Base-by-base conservation (phyloP, 2,329 filamentous ascomycete species). In the Arthrinium phaeospermum region DNA sequence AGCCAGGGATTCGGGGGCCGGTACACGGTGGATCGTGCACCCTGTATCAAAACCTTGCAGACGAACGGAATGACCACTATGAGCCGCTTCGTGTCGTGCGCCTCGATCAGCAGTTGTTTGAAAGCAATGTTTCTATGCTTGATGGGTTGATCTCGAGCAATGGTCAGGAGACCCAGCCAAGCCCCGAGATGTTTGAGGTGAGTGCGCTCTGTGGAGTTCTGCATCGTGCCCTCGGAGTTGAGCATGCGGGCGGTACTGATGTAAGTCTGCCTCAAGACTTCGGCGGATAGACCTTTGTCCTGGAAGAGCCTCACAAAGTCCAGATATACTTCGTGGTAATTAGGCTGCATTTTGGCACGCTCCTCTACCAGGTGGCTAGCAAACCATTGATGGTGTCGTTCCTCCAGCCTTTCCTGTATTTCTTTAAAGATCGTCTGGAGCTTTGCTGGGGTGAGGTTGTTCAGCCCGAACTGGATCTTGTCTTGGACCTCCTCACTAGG, bases 41-140 rank as follows among this genome's bases (percentile, higher is more conserved):
- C 95, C 80, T 98, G 95, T 30, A 93, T 89, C 30, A 99, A 86
- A 6, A 98, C 94, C 83, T 98, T 98, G 89, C 96, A 99, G 70
- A 97, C 96, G 81, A 99, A 99, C 0, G 96, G 96, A 73, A 99
- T 97, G 68, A 96, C 96, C 51, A 98, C 91, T 51, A 98, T 90
- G 44, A 99, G 88, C 68, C 96, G 91, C 81, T 98, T 95, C 2
- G 94, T 96, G 77, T 98, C 95, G 76, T 96, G 95, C 0, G 94
- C 96, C 82, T 99, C 96, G 64, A 98, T 92, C 5, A 99, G 88
- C 7, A 99, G 87, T 78, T 98, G 94, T 82, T 97, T 97, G 88
- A 99, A 98, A 1, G 96, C 97, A 74, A 99, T 95, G 79, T 98
- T 98, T 79, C 93, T 95, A 81, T 98, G 95, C 79, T 96, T 95